Conservation (phyloP, 208 protist species). For the Acanthamoeba triangularis region DNA sequence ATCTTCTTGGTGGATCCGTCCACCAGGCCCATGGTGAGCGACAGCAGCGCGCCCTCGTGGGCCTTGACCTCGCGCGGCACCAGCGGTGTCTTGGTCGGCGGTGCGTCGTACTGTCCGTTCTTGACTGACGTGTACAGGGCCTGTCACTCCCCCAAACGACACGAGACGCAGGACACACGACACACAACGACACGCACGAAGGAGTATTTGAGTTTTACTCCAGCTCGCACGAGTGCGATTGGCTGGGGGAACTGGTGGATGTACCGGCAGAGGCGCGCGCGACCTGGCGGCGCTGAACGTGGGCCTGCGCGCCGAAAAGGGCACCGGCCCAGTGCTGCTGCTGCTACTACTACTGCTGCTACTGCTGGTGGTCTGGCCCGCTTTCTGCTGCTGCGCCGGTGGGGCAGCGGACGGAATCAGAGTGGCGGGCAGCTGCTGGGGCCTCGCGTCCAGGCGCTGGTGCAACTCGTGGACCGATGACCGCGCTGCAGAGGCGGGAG, state of each 20-base stretch:
- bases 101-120: not conserved
- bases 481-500: not conserved
- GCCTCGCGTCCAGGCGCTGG: not conserved
- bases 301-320: not conserved
- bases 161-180: not conserved
- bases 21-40: conserved; percentile 62
- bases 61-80: conserved; percentile 27
- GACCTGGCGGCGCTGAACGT: not conserved
- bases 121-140: not conserved
- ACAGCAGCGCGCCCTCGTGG: not conserved
- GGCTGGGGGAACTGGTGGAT: not conserved
- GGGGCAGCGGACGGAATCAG: not conserved
- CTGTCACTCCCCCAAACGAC: not conserved
- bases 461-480: not conserved
- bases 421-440: not conserved
- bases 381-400: not conserved
- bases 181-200: not conserved
- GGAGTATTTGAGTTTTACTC: too few relatives aligned
- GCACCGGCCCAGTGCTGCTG: not conserved
- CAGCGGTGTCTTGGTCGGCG: not conserved
- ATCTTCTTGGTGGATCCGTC: conserved; percentile 68
- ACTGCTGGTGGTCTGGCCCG: not conserved
- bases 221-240: too few relatives aligned
- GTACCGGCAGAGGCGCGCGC: not conserved
- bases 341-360: not conserved